Conservation (phyloP, 2,329 filamentous ascomycete genomes). For the Nigrospora oryzae region DNA sequence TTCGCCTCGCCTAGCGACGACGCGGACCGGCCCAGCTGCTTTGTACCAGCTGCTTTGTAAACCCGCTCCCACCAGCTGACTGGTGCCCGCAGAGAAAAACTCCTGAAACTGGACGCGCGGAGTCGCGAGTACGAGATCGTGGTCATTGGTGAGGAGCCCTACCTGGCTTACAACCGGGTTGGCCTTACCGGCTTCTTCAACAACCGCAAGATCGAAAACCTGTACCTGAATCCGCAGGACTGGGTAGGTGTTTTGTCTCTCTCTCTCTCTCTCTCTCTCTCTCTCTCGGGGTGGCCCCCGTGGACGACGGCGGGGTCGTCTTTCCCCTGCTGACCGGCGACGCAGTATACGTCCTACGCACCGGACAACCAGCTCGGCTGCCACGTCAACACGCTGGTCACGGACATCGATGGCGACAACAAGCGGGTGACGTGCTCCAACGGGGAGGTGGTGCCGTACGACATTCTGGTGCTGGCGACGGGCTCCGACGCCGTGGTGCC, state of each 20-base stretch:
- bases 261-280: neutral
- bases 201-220: constrained; percentile 72
- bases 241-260: constrained; percentile 51
- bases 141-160: constrained; percentile 80
- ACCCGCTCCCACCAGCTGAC: too few relatives aligned
- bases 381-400: constrained; percentile 67
- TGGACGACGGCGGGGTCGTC: too few relatives aligned
- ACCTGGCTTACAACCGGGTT: constrained; percentile 86
- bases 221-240: constrained; percentile 80
- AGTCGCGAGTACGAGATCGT: constrained; percentile 69
- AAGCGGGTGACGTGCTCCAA: constrained; percentile 65
- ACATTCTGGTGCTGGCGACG: constrained; percentile 75
- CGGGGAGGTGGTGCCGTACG: constrained; percentile 65
- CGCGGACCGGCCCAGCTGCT: constrained; percentile 1
- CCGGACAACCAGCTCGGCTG: constrained; percentile 62
- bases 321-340: neutral
- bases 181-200: constrained; percentile 85
- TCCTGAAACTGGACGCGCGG: constrained; percentile 75
- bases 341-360: constrained; percentile 54
- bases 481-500: constrained; percentile 77
- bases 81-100: constrained; percentile 59
- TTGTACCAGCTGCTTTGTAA: too few relatives aligned
- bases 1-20: neutral
- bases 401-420: constrained; percentile 50
- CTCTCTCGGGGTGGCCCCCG: neutral